phyloP scores from a whole-genome alignment of 768 basidiomycete species.

The Fistulinella prunicolor region DNA sequence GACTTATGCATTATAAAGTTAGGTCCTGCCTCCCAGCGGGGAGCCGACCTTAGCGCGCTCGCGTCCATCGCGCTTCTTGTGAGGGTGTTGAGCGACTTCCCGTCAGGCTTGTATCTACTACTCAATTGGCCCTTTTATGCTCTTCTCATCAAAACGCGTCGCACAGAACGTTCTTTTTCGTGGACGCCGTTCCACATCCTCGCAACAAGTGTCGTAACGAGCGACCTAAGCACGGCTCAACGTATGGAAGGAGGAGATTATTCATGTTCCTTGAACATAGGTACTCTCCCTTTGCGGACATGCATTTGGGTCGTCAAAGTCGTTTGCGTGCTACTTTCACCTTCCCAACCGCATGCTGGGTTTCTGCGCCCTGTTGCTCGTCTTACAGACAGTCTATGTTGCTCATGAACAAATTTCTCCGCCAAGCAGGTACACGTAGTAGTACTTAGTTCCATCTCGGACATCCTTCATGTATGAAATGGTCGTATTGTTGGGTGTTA shows the following conservation, averaged over 20 bases:
- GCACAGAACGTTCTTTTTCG: conserved; percentile 31
- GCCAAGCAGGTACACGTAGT: too few species aligned
- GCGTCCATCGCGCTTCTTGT: conserved; percentile 76
- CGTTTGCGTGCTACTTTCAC: too few species aligned
- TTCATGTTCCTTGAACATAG: conserved; percentile 17
- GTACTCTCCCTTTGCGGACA: conserved; percentile 4
- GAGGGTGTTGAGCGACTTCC: conserved; percentile 58
- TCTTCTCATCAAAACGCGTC: conserved; percentile 12
- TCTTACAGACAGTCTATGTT: too few species aligned
- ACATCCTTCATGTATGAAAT: too few species aligned
- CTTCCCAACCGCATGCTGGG: too few species aligned
- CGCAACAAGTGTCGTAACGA: conserved; percentile 73
- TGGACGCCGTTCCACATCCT: conserved; percentile 62
- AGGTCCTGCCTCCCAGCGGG: conserved; percentile 40
- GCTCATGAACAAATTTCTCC: too few species aligned
- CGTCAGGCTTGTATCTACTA: conserved; percentile 39
- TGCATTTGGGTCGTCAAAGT: too few species aligned
- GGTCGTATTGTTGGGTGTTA: too few species aligned
- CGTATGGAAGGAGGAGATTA: conserved; percentile 53
- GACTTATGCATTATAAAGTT: conserved; percentile 9
- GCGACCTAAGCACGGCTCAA: conserved; percentile 68
- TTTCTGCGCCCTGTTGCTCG: too few species aligned
- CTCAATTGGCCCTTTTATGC: neutral
- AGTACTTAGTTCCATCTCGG: too few species aligned
- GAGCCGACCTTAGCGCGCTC: conserved; percentile 51